phyloP scores from a whole-genome alignment of 164 flowering plant species.

The Echeveria elegans region DNA sequence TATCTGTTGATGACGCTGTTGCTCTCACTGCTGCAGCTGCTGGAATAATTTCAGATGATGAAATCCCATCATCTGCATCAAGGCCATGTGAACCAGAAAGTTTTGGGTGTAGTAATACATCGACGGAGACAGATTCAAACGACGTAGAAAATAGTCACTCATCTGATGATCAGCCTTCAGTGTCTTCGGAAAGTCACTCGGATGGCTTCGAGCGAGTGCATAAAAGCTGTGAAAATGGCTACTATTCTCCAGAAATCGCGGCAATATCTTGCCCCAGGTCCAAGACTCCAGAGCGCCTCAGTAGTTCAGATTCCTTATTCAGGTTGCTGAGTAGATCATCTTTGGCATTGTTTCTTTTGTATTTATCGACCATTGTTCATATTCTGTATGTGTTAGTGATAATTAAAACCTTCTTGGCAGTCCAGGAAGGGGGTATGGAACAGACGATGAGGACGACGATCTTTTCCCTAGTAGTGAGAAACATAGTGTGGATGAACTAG shows the following conservation, averaged over 20 bases:
- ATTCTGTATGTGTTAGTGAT: constrained; percentile 3
- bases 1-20: constrained; percentile 56
- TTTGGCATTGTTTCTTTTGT: neutral
- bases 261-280: constrained; percentile 17
- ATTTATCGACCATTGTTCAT: neutral
- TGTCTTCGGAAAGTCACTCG: constrained; percentile 31
- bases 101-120: constrained; percentile 47
- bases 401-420: constrained; percentile 47
- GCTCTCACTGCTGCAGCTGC: constrained; percentile 75
- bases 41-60: constrained; percentile 56
- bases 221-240: constrained; percentile 37
- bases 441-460: constrained; percentile 70
- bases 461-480: constrained; percentile 22
- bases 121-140: constrained; percentile 27
- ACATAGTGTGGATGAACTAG: constrained; percentile 33
- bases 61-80: constrained; percentile 27
- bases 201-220: constrained; percentile 33
- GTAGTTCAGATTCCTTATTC: constrained; percentile 59
- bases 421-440: constrained; percentile 65
- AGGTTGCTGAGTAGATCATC: constrained; percentile 34
- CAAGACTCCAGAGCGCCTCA: constrained; percentile 35
- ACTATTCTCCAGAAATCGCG: constrained; percentile 39
- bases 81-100: constrained; percentile 43
- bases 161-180: constrained; percentile 40
- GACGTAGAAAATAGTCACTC: constrained; percentile 16